Evolutionary conservation across 2,329 filamentous ascomycete species (phyloP).

Genomic region (Tolypocladium endophyticum): DNA sequence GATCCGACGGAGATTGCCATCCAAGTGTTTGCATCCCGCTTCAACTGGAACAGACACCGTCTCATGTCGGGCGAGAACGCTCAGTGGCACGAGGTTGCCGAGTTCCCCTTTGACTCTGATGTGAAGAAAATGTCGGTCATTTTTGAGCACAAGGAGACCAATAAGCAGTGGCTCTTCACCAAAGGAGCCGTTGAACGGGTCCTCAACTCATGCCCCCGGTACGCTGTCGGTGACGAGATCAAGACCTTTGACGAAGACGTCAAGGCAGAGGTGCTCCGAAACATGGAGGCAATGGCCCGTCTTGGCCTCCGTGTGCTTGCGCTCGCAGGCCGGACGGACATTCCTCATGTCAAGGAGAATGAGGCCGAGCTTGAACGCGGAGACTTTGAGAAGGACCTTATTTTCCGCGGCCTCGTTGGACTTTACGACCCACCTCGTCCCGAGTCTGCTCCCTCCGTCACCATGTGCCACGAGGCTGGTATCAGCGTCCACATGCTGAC

Average conservation of each 20-base stretch:
- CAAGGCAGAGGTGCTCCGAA: conserved; percentile 46
- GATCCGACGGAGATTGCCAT: conserved; percentile 62
- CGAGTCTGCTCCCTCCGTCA: conserved; percentile 51
- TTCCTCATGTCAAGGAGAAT: conserved; percentile 20
- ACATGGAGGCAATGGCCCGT: conserved; percentile 58
- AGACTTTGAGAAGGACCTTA: conserved; percentile 48
- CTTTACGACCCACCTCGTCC: conserved; percentile 64
- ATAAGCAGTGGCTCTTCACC: conserved; percentile 42
- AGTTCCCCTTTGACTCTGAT: conserved; percentile 65
- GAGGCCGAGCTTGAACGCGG: conserved; percentile 38
- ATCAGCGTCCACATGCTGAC: conserved; percentile 62
- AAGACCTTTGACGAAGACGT: conserved; percentile 40
- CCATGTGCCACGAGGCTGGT: conserved; percentile 48
- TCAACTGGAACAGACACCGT: conserved; percentile 48
- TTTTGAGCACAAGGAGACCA: conserved; percentile 33
- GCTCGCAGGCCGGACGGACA: conserved; percentile 43
- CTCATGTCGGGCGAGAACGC: conserved; percentile 38
- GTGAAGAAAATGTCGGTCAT: conserved; percentile 72
- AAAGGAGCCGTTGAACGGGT: conserved; percentile 63
- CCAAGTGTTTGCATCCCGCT: conserved; percentile 62
- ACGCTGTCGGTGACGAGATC: conserved; percentile 32
- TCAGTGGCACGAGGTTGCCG: conserved; percentile 48
- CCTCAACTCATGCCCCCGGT: conserved; percentile 47
- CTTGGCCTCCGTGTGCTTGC: conserved; percentile 61
- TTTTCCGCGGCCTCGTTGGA: conserved; percentile 59